Evolutionary conservation across 164 flowering plant species (phyloP), one percentile per base, ranked within the genome.

Genomic region (Dillenia suffruticosa): DNA sequence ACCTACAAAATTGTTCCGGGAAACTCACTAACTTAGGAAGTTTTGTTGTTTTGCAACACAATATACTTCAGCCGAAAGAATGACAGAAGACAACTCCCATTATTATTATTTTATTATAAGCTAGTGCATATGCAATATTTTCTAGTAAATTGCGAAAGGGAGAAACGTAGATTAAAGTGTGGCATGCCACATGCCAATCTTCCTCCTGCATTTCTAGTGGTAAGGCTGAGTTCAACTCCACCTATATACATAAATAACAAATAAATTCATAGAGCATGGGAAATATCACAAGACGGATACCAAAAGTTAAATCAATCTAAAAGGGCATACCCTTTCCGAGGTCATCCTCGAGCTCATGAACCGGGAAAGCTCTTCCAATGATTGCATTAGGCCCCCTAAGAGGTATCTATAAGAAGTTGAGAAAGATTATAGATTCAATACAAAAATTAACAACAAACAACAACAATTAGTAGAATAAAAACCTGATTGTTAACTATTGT

Each of bases 141-240:
- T 32, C 40, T 32, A 32, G 40, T 32, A 32, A 32, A 32, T 32
- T 32, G 40, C 40, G 8, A 64, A 49, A 51, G 14, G 9, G 46
- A 22, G 16, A 61, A 72, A 19, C 1, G 2, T 54, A 13, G 19
- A 19, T 0, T 49, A 11, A 22, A 56, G 8, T 46, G 54, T n/a
- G 50, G 57, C 93, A 68, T 90, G 90, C 98, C 98, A 70, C 98
- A 92, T 51, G 97, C 98, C 82, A 92, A 75, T 72, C 98, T 81
- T 71, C 97, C 98, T 22, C 97, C 98, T 24, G 97, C 98, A 81
- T 92, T 92, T 26, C 97, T 94, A 22, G 98, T 92, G 74, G 79
- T 70, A 47, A 88, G 83, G 70, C 98, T 92, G 50, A 92, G 98
- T 70, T 92, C 97, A 76, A 90, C 94, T 19, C 97, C 97, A 67